These are phyloP conservation scores for Pelargonium nanum DNA, from an alignment of 345 rosid species.

Conservation along the genomic window DNA sequence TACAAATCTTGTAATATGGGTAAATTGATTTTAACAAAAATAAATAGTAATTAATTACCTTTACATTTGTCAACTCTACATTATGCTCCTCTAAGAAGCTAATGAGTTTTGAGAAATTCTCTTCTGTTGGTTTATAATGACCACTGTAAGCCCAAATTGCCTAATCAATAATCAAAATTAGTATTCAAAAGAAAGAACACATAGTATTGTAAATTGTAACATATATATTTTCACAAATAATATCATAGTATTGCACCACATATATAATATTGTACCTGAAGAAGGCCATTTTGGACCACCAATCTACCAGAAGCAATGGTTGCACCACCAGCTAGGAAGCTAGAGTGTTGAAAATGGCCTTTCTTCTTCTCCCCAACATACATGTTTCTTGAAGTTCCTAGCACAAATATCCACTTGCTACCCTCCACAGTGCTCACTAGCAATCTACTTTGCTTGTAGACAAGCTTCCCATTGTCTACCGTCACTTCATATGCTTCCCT, in stretches of 20 bases:
- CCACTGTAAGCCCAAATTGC: conserved; percentile 99
- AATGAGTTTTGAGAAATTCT: conserved; percentile 64
- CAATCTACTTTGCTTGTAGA: conserved; percentile 51
- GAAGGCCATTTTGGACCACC: conserved; percentile 46
- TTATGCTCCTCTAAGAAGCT: conserved; percentile 62
- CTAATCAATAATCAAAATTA: conserved; percentile 22
- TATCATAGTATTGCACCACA: not conserved
- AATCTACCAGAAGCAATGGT: conserved; percentile 75
- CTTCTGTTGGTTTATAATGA: conserved; percentile 84
- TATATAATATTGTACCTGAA: conserved; percentile 33
- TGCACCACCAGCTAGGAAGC: conserved; percentile 94
- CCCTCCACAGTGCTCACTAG: too few relatives aligned
- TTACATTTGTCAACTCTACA: conserved; percentile 62
- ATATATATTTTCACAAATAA: not conserved
- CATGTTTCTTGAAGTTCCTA: conserved; percentile 58
- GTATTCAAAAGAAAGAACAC: conserved; percentile 3
- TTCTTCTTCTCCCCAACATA: conserved; percentile 77
- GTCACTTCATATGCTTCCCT: conserved; percentile 71
- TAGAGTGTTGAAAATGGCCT: conserved; percentile 83
- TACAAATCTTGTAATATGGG: too few relatives aligned
- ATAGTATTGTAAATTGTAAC: too few relatives aligned
- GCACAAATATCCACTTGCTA: conserved; percentile 89
- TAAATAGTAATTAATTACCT: conserved; percentile 31
- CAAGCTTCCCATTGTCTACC: conserved; percentile 56
- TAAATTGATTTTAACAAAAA: too few relatives aligned